Base-by-base conservation (phyloP, 805 yeast genomes). In the Pichia thaimueangensis region DNA sequence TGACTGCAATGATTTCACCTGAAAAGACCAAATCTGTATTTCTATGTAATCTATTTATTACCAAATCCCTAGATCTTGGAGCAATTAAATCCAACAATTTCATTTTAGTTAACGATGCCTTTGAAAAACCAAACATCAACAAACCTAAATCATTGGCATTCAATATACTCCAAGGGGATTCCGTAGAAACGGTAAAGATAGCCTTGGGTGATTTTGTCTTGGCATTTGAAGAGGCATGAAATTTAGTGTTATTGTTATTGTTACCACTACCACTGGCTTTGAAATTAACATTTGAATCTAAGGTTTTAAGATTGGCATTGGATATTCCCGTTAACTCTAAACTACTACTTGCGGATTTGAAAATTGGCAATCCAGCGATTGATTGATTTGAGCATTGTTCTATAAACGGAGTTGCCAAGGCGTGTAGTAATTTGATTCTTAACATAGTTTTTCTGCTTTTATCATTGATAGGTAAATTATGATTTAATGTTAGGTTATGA, bases 131-230 rank as follows among this genome's bases (percentile, higher is more conserved):
- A 63, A 89, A 85, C 67, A 86, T 78, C 45, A 87, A 68, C 56
- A 95, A 85, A 0, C 96, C 95, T 50, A 88, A 68, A 62, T 89
- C 97, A 58, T 91, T 89, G 13, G 94, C 87, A 6, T 94, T 89
- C 54, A 76, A 77, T 38, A 89, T 73, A 22, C 69, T 64, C 89
- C 93, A 89, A 1, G 97, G 97, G 37, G 74, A 71, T 12, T 73
- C 76, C 20, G 74, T 65, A 3, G 78, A 78, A 37, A 94, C 85
- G 0, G 96, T 86, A 58, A 89, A 81, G 11, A 88, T 81, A 0
- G 96, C 93, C 55, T 86, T 93, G 10, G 91, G 91, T 0, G 82
- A 62, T 7, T 64, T 66, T 45, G 80, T 81, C 52, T 84, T 87
- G 3, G 84, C 80, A 0, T 88, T 73, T 0, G 86, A 71, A 47